Evolutionary conservation across 306 rosid genomes (phyloP), one percentile per base, ranked within the genome.

Genomic region (Fragaria iinumae): DNA sequence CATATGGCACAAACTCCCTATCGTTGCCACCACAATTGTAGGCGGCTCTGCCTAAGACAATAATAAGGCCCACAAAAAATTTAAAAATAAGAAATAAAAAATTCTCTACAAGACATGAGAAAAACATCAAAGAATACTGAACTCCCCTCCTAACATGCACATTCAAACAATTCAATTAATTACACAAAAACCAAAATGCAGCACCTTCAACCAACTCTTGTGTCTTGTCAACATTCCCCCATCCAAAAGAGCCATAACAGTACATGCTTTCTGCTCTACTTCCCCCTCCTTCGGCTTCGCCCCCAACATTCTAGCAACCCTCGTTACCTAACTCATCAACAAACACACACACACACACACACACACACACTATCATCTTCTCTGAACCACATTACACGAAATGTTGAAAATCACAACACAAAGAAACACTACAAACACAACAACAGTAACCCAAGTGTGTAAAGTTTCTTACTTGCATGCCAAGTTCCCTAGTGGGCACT

Each of bases 401-500:
- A 34, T 8, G 16, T 38, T 5, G 11, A 55, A 55, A 74, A 29
- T 6, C 17, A 52, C 16, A 5, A 7, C 16, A 49, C 57, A 48
- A 6, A 21, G 66, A 14, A 2, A 5, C 43, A 66, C 64, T 25
- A 29, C 21, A 39, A 12, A 72, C 67, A 18, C 39, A 6, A 45
- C 20, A 52, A 57, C 7, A 21, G 20, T 43, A 41, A 73, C 43
- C 36, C 16, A 27, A 64, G 21, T 2, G 43, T 6, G 1, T 1
- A 14, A 2, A 14, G 45, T 34, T 67, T 74, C 91, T 87, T 90
- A 90, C 97, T 84, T 92, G 98, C 83, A 90, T 95, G 78, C 98
- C 97, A 67, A 95, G 97, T 81, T 95, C 99, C 82, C 97, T 87
- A 38, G 99, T 92, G 77, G 97, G 97, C 64, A 95, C 99, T 79